Base-by-base conservation (phyloP, 2,329 filamentous ascomycete species). In the Waltergamsia citrina region DNA sequence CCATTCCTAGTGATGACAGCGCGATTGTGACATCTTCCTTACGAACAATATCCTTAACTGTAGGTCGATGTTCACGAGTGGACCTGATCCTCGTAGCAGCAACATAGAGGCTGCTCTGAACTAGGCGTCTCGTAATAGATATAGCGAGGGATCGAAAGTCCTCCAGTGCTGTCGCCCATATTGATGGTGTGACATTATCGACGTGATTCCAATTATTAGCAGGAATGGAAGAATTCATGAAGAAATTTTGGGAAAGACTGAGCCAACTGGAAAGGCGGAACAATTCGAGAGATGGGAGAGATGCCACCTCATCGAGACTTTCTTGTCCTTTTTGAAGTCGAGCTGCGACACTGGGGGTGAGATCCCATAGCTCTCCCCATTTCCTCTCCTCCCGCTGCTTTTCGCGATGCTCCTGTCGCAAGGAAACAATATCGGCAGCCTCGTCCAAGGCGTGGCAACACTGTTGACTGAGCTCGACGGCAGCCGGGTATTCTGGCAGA, bases 121-220 rank as follows among this genome's bases (percentile, higher is more conserved):
- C 63, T 2, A 94, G 57, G 10, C 83, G 70, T 38, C 73, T 74
- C 0, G 83, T 88, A 11, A 92, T 43, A 34, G 72, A 81, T 2
- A 82, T 52, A 0, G 71, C 64, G 3, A 94, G 55, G 7, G 72
- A 71, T 47, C 87, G 69, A 29, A 94, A 80, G 44, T 92, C 85
- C 5, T 74, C 68, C n/a, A 93, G 68, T 0, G 83, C 78, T 2
- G 84, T 87, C 6, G 78, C 72, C 43, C 81, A 78, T 16, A 94
- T 73, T 0, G 81, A 75, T 0, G 87, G 87, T 4, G 63, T 63
- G 36, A 73, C 67, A n/a, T 70, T 66, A 15, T 69, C 67, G 7
- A 83, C 46, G 25, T 62, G 65, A 22, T 60, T 63, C 85, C 84
- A 93, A 49, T 85, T 87, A 36, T 74, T 68, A 35, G 76, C 72